Conservation (phyloP, 2,329 filamentous ascomycete species). For the Neofusicoccum umdonicola region DNA sequence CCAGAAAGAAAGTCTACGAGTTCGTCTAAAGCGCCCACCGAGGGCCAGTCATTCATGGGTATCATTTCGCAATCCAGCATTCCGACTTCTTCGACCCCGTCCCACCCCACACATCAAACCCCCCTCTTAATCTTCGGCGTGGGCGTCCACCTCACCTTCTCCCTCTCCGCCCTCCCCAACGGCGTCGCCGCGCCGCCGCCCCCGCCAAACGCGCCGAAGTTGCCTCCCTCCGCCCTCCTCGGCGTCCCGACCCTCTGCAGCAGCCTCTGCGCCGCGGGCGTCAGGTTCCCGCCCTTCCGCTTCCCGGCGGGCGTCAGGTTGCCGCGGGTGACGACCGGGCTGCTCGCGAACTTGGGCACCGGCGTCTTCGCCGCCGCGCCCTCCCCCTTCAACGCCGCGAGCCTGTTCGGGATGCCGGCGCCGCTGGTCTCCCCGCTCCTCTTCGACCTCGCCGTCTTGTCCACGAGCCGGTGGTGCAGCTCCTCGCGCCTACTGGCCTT, state of each 20-base stretch:
- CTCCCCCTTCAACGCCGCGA: background rate
- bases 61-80: too few species aligned
- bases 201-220: conserved; percentile 27
- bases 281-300: conserved; percentile 47
- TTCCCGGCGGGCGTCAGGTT: background rate
- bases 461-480: conserved; percentile 83
- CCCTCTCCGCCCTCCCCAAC: conserved; percentile 17
- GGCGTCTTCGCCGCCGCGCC: conserved; percentile 40
- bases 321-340: conserved; percentile 47
- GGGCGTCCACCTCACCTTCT: conserved; percentile 29
- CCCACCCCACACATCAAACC: conserved; percentile 13
- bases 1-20: too few species aligned
- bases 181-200: conserved; percentile 21
- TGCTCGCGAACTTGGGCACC: conserved; percentile 67
- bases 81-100: too few species aligned
- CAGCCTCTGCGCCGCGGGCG: conserved; percentile 39
- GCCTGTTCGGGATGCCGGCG: background rate
- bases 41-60: too few species aligned
- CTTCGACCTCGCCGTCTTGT: conserved; percentile 36
- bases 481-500: conserved; percentile 74
- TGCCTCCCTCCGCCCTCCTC: conserved; percentile 35
- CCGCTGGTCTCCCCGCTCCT: background rate
- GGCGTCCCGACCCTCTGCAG: conserved; percentile 34
- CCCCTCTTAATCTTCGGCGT: conserved; percentile 27
- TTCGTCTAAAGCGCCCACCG: too few species aligned